phyloP scores from a whole-genome alignment of 768 basidiomycete genomes.

The Macrocybe gigantea region DNA sequence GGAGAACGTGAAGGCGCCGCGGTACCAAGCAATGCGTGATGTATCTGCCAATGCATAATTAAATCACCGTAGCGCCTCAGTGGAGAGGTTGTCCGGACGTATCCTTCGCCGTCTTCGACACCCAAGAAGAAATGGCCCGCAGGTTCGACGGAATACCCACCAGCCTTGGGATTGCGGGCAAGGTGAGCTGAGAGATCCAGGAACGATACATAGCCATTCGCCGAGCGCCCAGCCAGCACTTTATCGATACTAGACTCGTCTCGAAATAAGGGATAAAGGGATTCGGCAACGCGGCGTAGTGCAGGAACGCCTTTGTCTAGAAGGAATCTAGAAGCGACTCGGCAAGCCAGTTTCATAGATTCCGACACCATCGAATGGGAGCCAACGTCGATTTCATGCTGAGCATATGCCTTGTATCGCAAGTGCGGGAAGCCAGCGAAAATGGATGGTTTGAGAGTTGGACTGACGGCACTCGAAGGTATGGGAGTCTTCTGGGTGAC shows the following conservation, averaged over 20 bases:
- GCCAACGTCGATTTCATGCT: conserved; percentile 25
- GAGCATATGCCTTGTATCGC: conserved; percentile 34
- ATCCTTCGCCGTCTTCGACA: conserved; percentile 70
- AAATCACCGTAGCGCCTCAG: conserved; percentile 82
- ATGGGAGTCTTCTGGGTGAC: conserved; percentile 19
- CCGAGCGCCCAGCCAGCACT: conserved; percentile 43
- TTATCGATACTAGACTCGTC: conserved; percentile 30
- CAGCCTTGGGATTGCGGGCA: conserved; percentile 24
- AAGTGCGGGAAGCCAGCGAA: conserved; percentile 47
- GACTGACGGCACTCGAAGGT: conserved; percentile 16
- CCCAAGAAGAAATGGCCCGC: conserved; percentile 66
- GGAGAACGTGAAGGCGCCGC: conserved; percentile 21
- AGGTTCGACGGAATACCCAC: conserved; percentile 46
- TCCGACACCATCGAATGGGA: conserved; percentile 64
- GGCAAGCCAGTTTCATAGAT: conserved; percentile 76
- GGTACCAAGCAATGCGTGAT: conserved; percentile 53
- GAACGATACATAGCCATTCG: conserved; percentile 37
- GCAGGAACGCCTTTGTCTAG: conserved; percentile 53
- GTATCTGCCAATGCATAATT: conserved; percentile 90
- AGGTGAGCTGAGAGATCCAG: conserved; percentile 25
- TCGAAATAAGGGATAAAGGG: conserved; percentile 17
- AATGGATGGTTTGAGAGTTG: conserved; percentile 23
- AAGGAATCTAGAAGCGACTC: conserved; percentile 69
- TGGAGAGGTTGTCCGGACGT: conserved; percentile 80
- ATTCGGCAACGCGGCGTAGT: conserved; percentile 46